A percentile compares a stretch with the other conserved stretches of the same genome.
Conservation (phyloP, 345 rosid genomes). For the Noccaea caerulescens region DNA sequence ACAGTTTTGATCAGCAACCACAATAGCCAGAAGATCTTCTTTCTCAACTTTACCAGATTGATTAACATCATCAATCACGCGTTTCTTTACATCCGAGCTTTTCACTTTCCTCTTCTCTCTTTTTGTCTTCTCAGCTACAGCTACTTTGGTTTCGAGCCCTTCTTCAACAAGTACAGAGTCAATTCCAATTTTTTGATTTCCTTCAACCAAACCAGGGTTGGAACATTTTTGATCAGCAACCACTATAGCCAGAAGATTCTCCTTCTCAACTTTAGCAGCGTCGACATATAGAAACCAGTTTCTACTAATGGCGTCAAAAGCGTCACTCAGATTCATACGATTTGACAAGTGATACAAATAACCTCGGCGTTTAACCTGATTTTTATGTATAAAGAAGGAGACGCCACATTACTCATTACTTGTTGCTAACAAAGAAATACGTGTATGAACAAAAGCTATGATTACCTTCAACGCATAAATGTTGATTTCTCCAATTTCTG, state of each 20-base stretch:
- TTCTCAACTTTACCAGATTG: not conserved
- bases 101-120: constrained; percentile 33
- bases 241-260: constrained; percentile 32
- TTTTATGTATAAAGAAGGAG: not conserved
- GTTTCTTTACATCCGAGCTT: constrained; percentile 34
- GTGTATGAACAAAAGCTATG: not conserved
- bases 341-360: constrained; percentile 54
- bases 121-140: constrained; percentile 28
- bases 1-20: constrained; percentile 26
- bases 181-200: constrained; percentile 21
- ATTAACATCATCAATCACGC: no score
- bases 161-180: constrained; percentile 27
- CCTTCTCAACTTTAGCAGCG: constrained; percentile 38
- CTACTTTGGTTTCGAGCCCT: constrained; percentile 6
- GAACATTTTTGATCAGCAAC: constrained; percentile 22
- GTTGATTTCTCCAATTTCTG: not conserved
- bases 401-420: not conserved
- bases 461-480: constrained; percentile 12
- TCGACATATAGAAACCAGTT: constrained; percentile 63
- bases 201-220: constrained; percentile 29
- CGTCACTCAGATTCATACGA: constrained; percentile 51
- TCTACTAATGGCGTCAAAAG: constrained; percentile 46
- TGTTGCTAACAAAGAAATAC: not conserved
- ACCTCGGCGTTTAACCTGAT: constrained; percentile 47
- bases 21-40: constrained; percentile 26